These are phyloP conservation scores for Strobilomyces echinocephalus DNA, from an alignment of 768 basidiomycete species.

Conservation along the genomic window DNA sequence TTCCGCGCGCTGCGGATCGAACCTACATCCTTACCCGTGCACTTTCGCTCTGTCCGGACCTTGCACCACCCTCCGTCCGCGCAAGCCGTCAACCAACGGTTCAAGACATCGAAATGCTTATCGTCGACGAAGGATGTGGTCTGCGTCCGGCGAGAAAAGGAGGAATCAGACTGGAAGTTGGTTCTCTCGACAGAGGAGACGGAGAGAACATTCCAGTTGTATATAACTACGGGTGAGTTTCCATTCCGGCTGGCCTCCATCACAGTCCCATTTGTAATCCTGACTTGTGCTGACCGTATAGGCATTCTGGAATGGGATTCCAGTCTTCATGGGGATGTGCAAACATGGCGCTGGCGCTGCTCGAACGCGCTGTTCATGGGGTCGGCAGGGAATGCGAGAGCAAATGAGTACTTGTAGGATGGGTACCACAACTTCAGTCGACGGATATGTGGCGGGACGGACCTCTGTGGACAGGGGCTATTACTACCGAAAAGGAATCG, in stretches of 20 bases:
- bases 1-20: conserved; percentile 59
- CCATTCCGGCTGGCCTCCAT: background rate
- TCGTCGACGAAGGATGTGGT: conserved; percentile 55
- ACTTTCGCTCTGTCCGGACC: conserved; percentile 50
- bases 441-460: too few relatives aligned
- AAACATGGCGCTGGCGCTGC: conserved; percentile 40
- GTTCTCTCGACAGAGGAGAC: conserved; percentile 33
- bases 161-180: conserved; percentile 57
- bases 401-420: background rate
- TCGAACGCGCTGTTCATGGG: conserved; percentile 38
- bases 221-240: conserved; percentile 60
- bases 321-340: conserved; percentile 67
- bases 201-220: conserved; percentile 43
- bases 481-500: background rate
- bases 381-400: background rate
- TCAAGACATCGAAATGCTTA: conserved; percentile 45
- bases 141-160: conserved; percentile 63
- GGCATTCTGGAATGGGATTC: conserved; percentile 62
- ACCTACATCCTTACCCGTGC: conserved; percentile 50
- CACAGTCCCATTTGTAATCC: background rate
- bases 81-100: conserved; percentile 41
- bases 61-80: conserved; percentile 52
- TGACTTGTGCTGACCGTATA: conserved; percentile 17
- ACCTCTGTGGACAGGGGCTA: background rate
- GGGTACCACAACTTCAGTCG: too few relatives aligned